Evolutionary conservation across 2,329 filamentous ascomycete species (phyloP), one percentile per base, ranked within the genome.

Genomic region (Cladosporium sp.): DNA sequence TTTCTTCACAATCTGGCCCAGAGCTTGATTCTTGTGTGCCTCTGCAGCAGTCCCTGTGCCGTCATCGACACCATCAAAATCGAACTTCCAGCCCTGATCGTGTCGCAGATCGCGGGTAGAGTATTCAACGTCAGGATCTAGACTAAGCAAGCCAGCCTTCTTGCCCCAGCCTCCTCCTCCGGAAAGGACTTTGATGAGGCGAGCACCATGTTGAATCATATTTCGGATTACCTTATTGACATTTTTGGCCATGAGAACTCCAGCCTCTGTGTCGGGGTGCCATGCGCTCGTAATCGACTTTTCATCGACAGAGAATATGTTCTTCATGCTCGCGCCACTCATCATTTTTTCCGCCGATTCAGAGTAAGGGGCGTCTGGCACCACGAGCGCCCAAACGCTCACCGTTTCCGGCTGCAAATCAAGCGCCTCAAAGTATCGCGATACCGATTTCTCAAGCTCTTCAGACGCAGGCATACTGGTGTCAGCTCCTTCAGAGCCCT

Each of bases 121-220:
- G 70, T 86, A 85, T 23, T 76, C 81, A 18, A 81, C 83, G 69
- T 91, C 85, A 3, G 92, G 91, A 72, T 95, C 91, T 4, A 96
- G 82, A 6, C 91, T 92, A 3, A 96, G 79, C 0, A 96, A 80
- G 0, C 92, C 92, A 71, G 90, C 88, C 75, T 94, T 95, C 64
- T 85, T 82, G 18, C 92, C 92, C 92, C 92, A 96, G 23, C 92
- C 92, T 49, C 92, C 92, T 54, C 92, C 92, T 5, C 92, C 92
- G 72, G 91, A 93, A 68, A 93, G 86, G 84, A 81, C 77, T 62
- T 78, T 79, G 69, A 80, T 78, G n/a, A 85, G 72, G 54, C 78
- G 77, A 23, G 76, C 79, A 28, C 79, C 78, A 61, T 68, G 25
- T 30, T 57, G 28, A 23, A 67, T 30, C 25, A 65, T 3, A 39